These are phyloP conservation scores for Saturnispora saitoi DNA, from an alignment of 805 yeast species.

Conservation along the genomic window DNA sequence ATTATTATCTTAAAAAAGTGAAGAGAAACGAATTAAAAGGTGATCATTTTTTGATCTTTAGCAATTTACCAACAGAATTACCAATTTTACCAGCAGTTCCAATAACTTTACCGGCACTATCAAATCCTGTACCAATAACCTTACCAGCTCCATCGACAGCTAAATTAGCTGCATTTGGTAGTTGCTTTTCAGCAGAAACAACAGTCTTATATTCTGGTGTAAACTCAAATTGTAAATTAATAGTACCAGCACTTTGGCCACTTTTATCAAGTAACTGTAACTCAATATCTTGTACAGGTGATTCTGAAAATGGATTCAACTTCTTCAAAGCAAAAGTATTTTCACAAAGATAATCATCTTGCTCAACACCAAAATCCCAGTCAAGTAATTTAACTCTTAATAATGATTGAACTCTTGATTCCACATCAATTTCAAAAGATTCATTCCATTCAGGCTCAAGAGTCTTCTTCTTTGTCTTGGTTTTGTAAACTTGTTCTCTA, in stretches of 20 bases:
- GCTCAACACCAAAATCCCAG: constrained; percentile 90
- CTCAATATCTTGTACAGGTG: constrained; percentile 40
- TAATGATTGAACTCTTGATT: constrained; percentile 52
- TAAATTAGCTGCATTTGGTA: constrained; percentile 30
- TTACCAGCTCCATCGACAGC: constrained; percentile 41
- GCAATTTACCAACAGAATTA: constrained; percentile 25
- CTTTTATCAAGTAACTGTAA: constrained; percentile 39
- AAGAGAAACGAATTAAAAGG: not conserved
- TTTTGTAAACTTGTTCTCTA: constrained; percentile 56
- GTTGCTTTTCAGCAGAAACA: constrained; percentile 32
- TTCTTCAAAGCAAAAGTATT: constrained; percentile 49
- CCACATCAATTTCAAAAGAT: constrained; percentile 43
- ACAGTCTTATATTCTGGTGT: constrained; percentile 56
- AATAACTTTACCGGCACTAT: constrained; percentile 33
- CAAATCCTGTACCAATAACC: constrained; percentile 34
- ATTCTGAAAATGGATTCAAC: constrained; percentile 46
- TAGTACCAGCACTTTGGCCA: constrained; percentile 53
- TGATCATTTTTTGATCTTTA: constrained; percentile 21
- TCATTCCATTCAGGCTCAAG: constrained; percentile 90
- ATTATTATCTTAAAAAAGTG: not conserved
- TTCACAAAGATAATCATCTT: constrained; percentile 73
- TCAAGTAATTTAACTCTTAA: constrained; percentile 59
- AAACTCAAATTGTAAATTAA: constrained; percentile 52
- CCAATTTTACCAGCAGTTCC: constrained; percentile 45
- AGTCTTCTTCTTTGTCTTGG: constrained; percentile 78